Conservation (phyloP, 2,329 filamentous ascomycete genomes). For the Penicillium sp. region DNA sequence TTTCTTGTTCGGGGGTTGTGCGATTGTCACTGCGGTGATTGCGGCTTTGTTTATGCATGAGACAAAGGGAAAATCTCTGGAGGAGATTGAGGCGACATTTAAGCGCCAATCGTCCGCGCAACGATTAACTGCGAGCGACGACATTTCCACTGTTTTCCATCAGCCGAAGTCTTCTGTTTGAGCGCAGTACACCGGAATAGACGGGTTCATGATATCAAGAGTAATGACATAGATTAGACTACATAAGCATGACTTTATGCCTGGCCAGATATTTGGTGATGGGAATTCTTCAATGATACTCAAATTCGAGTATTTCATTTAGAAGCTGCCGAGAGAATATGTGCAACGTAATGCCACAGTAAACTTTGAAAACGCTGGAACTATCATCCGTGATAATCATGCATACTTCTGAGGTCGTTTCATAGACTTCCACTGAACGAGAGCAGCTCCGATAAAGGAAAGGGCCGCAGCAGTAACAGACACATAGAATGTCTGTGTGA, state of each 20-base stretch:
- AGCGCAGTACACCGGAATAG: background rate
- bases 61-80: conserved; percentile 50
- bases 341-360: background rate
- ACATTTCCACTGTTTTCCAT: background rate
- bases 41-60: conserved; percentile 51
- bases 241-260: background rate
- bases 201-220: background rate
- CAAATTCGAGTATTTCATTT: background rate
- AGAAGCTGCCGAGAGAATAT: background rate
- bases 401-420: conserved; percentile 15
- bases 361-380: background rate
- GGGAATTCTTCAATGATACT: no score
- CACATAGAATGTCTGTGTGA: conserved; percentile 42
- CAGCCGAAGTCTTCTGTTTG: background rate
- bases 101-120: background rate
- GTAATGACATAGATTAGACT: background rate
- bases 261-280: background rate
- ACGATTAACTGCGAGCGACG: background rate
- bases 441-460: conserved; percentile 32
- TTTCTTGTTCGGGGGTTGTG: conserved; percentile 47
- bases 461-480: conserved; percentile 34
- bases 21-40: conserved; percentile 40
- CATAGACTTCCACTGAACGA: conserved; percentile 44
- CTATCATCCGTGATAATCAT: background rate
- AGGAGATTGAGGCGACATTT: conserved; percentile 52